phyloP scores from a whole-genome alignment of 2,329 filamentous ascomycete genomes.

The Meredithiella fracta region DNA sequence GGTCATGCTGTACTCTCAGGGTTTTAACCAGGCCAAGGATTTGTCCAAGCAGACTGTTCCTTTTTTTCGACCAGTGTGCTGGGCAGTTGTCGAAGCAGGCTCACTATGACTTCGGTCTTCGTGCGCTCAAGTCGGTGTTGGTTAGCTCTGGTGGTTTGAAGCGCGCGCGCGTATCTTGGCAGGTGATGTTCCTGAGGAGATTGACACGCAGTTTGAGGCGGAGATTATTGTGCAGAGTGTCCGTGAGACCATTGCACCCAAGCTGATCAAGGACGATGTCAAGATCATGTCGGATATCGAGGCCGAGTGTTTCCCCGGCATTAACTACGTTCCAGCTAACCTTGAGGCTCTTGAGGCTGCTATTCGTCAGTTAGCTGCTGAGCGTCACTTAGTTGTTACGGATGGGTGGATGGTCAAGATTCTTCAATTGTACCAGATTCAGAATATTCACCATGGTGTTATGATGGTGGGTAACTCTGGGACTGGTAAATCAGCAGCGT shows the following conservation, averaged over 20 bases:
- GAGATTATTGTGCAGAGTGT: constrained; percentile 98
- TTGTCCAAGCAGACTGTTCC: constrained; percentile 92
- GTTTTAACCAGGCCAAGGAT: constrained; percentile 89
- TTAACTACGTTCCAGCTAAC: constrained; percentile 82
- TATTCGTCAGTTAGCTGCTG: constrained; percentile 65
- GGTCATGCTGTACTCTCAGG: constrained; percentile 99
- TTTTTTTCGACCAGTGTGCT: constrained; percentile 89
- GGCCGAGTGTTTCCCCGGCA: constrained; percentile 71
- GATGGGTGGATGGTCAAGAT: constrained; percentile 97
- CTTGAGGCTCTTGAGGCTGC: constrained; percentile 63
- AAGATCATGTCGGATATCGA: constrained; percentile 78
- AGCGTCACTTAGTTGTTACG: constrained; percentile 75
- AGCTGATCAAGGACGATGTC: constrained; percentile 84
- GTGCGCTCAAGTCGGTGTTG: constrained; percentile 94
- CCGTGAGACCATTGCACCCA: constrained; percentile 93
- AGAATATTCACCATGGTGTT: constrained; percentile 94
- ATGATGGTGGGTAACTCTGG: constrained; percentile 99
- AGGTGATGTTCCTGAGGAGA: constrained; percentile 27
- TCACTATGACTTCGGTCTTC: constrained; percentile 96
- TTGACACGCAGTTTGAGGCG: constrained; percentile 48
- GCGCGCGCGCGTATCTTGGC: constrained; percentile 54
- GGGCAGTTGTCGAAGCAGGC: constrained; percentile 79
- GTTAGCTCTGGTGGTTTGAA: constrained; percentile 96
- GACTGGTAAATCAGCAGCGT: constrained; percentile 90
- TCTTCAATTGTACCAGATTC: constrained; percentile 93